Evolutionary conservation across 352 stramenopile species (phyloP).

Genomic region (Blastocystis sp.): DNA sequence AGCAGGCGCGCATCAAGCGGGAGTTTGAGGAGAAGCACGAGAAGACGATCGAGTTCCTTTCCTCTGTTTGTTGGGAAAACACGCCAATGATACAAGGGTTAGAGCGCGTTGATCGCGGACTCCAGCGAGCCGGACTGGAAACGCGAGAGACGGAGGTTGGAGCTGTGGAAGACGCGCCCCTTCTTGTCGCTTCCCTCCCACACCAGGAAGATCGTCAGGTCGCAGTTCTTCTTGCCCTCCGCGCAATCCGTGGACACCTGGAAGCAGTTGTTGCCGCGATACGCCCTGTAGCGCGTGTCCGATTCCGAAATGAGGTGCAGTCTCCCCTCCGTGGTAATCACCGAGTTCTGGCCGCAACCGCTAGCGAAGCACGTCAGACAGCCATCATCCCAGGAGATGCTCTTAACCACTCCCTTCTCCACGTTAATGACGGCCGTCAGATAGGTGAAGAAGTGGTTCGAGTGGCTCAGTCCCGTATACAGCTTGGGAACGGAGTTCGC

Average conservation of each 20-base stretch:
- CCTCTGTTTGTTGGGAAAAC: constrained; percentile 1
- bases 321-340: constrained; percentile 55
- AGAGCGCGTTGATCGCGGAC: constrained; percentile 22
- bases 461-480: not conserved
- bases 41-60: constrained; percentile 39
- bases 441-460: constrained; percentile 63
- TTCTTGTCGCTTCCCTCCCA: constrained; percentile 72
- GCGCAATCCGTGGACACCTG: constrained; percentile 14
- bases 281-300: not conserved
- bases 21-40: constrained; percentile 13
- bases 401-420: constrained; percentile 67
- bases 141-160: constrained; percentile 70
- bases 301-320: constrained; percentile 34
- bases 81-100: not conserved
- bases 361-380: constrained; percentile 71
- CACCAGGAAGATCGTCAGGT: constrained; percentile 71
- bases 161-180: constrained; percentile 70
- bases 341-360: constrained; percentile 33
- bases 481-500: constrained; percentile 67
- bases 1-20: constrained; percentile 45
- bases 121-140: constrained; percentile 67
- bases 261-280: constrained; percentile 59
- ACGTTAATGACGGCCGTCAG: constrained; percentile 72
- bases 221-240: constrained; percentile 64
- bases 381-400: constrained; percentile 72